A percentile compares a stretch with the other conserved stretches of the same genome.
phyloP scores from a whole-genome alignment of 2,329 filamentous ascomycete genomes.

The Cladosporium sp. region DNA sequence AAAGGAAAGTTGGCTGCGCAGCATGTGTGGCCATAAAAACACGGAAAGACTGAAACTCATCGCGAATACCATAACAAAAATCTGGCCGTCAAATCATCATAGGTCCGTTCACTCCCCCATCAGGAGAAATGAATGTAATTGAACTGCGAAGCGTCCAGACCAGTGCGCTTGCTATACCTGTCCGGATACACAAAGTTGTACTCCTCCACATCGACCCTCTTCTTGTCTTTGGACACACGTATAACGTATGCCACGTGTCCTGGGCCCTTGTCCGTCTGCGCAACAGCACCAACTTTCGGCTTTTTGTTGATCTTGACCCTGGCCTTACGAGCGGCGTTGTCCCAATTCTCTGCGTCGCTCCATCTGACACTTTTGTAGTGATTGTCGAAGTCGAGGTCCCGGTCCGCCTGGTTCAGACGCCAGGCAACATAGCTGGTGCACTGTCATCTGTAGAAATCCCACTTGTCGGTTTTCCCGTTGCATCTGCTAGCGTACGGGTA shows the following conservation, averaged over 20 bases:
- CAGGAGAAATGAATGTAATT: background rate
- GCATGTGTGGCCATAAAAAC: no score
- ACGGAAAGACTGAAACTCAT: no score
- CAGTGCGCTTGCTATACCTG: background rate
- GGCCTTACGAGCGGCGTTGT: background rate
- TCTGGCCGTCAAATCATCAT: background rate
- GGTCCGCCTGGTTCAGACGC: background rate
- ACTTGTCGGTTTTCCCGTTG: background rate
- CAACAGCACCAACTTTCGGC: background rate
- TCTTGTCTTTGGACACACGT: background rate
- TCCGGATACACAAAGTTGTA: background rate
- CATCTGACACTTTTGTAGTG: background rate
- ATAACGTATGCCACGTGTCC: conserved; percentile 1
- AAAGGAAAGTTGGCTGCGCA: no score
- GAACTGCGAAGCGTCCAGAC: background rate
- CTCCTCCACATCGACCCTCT: conserved; percentile 3
- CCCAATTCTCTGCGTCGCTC: background rate
- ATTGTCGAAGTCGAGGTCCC: background rate
- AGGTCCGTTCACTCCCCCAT: no score
- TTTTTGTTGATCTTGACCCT: background rate
- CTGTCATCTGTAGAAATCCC: background rate
- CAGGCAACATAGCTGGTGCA: conserved; percentile 3
- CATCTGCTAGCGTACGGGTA: background rate
- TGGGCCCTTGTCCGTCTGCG: background rate
- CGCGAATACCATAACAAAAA: no score